Percentiles rank a stretch among this genome's conserved stretches.
These are phyloP conservation scores for Apophysomyces elegans DNA, from an alignment of 371 early-diverging fungal species.

Conservation along the genomic window DNA sequence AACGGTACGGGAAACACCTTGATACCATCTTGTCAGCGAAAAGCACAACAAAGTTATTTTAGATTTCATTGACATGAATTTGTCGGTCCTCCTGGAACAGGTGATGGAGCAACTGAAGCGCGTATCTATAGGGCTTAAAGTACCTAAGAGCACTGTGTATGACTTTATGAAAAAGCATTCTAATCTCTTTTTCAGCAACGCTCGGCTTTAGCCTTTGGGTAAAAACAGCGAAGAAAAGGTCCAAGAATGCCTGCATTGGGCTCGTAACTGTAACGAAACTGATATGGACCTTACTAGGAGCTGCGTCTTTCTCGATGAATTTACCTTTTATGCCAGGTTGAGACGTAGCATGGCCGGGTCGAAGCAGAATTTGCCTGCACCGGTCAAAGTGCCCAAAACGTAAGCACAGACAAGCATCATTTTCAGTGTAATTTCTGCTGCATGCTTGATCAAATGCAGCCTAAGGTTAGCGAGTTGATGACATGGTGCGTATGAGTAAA, in stretches of 20 bases:
- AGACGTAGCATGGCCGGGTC: not conserved
- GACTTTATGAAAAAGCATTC: not conserved
- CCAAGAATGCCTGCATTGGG: not conserved
- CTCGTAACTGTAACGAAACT: too few species aligned
- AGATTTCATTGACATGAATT: slow-evolving; percentile 18
- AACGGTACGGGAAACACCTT: too few species aligned
- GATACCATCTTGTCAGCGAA: slow-evolving; percentile 10
- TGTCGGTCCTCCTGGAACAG: slow-evolving; percentile 8
- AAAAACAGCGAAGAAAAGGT: not conserved
- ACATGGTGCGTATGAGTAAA: not conserved
- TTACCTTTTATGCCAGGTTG: slow-evolving; percentile 1
- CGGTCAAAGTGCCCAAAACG: not conserved
- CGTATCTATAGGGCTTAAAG: not conserved
- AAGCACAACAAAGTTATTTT: slow-evolving; percentile 21
- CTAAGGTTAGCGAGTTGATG: too few species aligned
- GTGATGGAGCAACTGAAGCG: not conserved
- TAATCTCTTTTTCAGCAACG: too few species aligned
- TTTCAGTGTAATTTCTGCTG: too few species aligned
- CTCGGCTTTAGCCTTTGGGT: too few species aligned
- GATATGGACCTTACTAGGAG: slow-evolving; percentile 7
- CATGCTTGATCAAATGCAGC: too few species aligned
- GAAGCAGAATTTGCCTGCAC: too few species aligned
- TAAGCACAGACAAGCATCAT: too few species aligned
- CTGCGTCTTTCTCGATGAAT: slow-evolving; percentile 19
- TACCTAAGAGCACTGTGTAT: not conserved